phyloP scores from a whole-genome alignment of 2,329 filamentous ascomycete genomes.

The Hypomyces perniciosus region DNA sequence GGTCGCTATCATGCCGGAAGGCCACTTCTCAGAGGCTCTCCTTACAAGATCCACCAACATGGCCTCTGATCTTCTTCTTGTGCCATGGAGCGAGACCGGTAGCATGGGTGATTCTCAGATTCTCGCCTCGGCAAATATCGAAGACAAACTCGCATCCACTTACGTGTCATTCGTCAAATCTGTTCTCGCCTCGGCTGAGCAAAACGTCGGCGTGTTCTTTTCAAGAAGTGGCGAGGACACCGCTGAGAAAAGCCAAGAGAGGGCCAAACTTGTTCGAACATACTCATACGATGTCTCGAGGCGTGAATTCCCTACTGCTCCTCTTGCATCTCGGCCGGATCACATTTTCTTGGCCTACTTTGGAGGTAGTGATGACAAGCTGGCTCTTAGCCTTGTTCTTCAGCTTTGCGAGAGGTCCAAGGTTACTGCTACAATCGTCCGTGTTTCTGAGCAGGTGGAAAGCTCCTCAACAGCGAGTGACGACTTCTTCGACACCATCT shows the following conservation, averaged over 20 bases:
- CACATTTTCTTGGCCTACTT: conserved; percentile 86
- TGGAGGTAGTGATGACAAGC: conserved; percentile 74
- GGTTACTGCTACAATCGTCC: conserved; percentile 71
- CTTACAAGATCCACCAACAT: conserved; percentile 64
- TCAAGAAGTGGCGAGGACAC: conserved; percentile 48
- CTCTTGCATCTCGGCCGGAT: conserved; percentile 63
- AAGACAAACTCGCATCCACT: conserved; percentile 35
- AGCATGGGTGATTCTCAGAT: conserved; percentile 56
- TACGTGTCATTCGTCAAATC: conserved; percentile 71
- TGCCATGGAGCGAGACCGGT: conserved; percentile 87
- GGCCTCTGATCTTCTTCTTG: conserved; percentile 65
- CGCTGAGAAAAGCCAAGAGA: conserved; percentile 29
- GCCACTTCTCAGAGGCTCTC: conserved; percentile 73
- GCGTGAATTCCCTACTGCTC: conserved; percentile 50
- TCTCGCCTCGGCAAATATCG: conserved; percentile 23
- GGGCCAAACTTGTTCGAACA: conserved; percentile 40
- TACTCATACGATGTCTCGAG: conserved; percentile 53
- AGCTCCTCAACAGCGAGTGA: conserved; percentile 6
- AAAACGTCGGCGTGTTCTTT: conserved; percentile 75
- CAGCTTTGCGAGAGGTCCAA: conserved; percentile 76
- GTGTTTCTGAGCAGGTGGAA: conserved; percentile 4
- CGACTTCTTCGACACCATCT: conserved; percentile 12
- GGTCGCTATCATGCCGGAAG: conserved; percentile 71
- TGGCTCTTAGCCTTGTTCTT: conserved; percentile 72
- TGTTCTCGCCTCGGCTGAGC: conserved; percentile 59